Evolutionary conservation across 2,329 filamentous ascomycete genomes (phyloP).

Genomic region (Orbilia ellipsospora): DNA sequence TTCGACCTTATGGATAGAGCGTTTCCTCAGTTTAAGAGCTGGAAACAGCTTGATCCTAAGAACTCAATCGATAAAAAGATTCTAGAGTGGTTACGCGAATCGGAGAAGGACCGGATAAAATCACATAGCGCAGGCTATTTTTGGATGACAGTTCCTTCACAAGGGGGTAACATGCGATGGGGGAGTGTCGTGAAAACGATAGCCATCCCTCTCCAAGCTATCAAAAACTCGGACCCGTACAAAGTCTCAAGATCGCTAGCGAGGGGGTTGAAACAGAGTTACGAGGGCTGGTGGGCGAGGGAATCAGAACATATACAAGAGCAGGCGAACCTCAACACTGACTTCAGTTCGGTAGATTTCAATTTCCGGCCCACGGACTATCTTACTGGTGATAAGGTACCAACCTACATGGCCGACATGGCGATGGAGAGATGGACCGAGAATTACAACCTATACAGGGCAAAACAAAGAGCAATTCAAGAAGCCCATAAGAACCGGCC

Average conservation of each 20-base stretch:
- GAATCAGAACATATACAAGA: conserved; percentile 2
- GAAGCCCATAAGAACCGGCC: too few species aligned
- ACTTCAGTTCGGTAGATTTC: conserved; percentile 32
- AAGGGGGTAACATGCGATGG: conserved; percentile 13
- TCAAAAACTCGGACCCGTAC: background rate
- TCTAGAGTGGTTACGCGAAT: background rate
- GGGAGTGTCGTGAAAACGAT: background rate
- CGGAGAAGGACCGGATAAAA: background rate
- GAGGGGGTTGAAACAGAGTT: background rate
- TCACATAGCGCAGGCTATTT: background rate
- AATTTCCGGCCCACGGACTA: conserved; percentile 19
- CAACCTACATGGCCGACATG: conserved; percentile 8
- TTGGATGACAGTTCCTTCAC: background rate
- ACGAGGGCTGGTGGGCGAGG: conserved; percentile 12
- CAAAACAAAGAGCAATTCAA: too few species aligned
- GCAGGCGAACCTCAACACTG: conserved; percentile 8
- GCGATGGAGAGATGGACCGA: background rate
- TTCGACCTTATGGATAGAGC: conserved; percentile 18
- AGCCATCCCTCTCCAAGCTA: background rate
- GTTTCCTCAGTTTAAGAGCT: conserved; percentile 4
- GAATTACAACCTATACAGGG: background rate
- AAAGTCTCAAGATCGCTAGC: background rate
- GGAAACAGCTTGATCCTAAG: conserved; percentile 13
- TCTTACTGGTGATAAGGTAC: conserved; percentile 1
- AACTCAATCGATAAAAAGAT: background rate